Percentiles rank a stretch among this genome's conserved stretches.
Conservation (phyloP, 768 basidiomycete genomes). For the Tulasnella sp. region DNA sequence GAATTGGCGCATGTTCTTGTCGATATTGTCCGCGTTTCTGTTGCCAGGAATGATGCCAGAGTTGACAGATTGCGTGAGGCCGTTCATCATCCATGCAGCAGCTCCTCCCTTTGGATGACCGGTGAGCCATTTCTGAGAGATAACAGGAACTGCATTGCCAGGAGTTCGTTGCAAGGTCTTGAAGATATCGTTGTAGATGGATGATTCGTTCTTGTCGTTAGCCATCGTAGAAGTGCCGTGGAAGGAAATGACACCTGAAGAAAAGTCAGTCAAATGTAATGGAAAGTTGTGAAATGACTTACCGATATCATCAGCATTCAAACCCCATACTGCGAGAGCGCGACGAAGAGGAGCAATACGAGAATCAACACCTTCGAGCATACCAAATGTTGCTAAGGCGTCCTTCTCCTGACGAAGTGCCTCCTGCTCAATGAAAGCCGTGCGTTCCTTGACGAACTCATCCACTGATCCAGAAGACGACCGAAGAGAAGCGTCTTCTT, state of each 20-base stretch:
- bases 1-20: constrained; percentile 80
- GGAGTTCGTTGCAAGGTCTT: constrained; percentile 75
- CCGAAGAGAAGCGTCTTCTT: constrained; percentile 56
- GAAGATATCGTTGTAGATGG: constrained; percentile 93
- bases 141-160: constrained; percentile 93
- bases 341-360: constrained; percentile 84
- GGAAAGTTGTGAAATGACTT: constrained; percentile 21
- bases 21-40: constrained; percentile 92
- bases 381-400: constrained; percentile 84
- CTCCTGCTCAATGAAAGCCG: constrained; percentile 80
- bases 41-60: constrained; percentile 89
- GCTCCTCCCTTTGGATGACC: constrained; percentile 98
- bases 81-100: constrained; percentile 95
- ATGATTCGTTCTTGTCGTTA: constrained; percentile 95
- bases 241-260: constrained; percentile 56
- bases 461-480: constrained; percentile 42
- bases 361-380: constrained; percentile 81
- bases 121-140: constrained; percentile 94
- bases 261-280: neutral
- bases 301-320: constrained; percentile 82
- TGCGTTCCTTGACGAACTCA: constrained; percentile 59
- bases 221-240: constrained; percentile 82
- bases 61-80: constrained; percentile 71
- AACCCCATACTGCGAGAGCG: constrained; percentile 92
- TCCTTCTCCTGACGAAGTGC: constrained; percentile 87